A percentile compares a stretch with the other conserved stretches of the same genome.
phyloP scores from a whole-genome alignment of 1,139 yeast genomes.

The Taiozyma onychis region DNA sequence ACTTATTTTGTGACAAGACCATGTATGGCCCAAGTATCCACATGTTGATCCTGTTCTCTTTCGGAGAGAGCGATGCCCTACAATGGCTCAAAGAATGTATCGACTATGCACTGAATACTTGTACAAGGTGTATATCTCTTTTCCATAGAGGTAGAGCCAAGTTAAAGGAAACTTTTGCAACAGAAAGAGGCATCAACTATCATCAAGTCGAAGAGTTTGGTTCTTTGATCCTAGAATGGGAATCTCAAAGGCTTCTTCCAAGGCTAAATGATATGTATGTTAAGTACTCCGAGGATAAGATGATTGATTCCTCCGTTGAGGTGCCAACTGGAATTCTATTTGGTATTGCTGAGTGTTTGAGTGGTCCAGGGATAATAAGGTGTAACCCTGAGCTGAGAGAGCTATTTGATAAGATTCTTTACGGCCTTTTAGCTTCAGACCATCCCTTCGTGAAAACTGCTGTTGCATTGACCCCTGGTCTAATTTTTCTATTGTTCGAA shows the following conservation, averaged over 20 bases:
- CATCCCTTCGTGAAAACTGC: constrained; percentile 22
- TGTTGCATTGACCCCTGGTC: constrained; percentile 37
- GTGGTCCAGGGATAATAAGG: constrained; percentile 46
- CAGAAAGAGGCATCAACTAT: constrained; percentile 43
- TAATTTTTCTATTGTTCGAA: constrained; percentile 46
- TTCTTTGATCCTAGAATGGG: constrained; percentile 49
- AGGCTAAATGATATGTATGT: constrained; percentile 26
- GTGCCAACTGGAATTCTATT: constrained; percentile 26
- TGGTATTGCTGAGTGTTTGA: constrained; percentile 41
- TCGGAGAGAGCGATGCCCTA: constrained; percentile 41
- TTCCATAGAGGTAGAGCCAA: constrained; percentile 50
- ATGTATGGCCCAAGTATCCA: constrained; percentile 46
- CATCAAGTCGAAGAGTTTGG: constrained; percentile 46
- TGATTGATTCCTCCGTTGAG: constrained; percentile 11
- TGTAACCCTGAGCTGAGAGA: constrained; percentile 29
- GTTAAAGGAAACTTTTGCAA: constrained; percentile 46
- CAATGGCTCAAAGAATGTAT: constrained; percentile 38
- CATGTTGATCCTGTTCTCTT: constrained; percentile 53
- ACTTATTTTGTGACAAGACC: constrained; percentile 52
- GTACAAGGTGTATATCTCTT: constrained; percentile 46
- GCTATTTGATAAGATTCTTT: constrained; percentile 30
- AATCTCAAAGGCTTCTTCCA: constrained; percentile 32
- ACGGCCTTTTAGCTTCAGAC: constrained; percentile 23
- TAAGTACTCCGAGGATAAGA: constrained; percentile 10
- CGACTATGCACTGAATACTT: constrained; percentile 35